Base-by-base conservation (phyloP, 768 basidiomycete species). In the Auricularia sp. region DNA sequence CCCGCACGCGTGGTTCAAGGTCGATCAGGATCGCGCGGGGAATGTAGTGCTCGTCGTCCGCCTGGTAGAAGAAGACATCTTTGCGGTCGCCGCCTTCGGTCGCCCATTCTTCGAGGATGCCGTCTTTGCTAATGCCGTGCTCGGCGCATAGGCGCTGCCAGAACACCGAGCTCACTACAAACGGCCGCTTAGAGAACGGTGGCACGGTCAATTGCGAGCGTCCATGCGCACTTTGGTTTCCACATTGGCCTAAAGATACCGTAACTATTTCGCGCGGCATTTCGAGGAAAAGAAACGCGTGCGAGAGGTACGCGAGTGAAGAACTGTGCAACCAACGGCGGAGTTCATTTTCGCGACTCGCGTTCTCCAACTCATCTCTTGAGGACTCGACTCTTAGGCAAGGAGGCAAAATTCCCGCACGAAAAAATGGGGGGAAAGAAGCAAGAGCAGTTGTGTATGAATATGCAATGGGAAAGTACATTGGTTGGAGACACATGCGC, bases 41-140 rank as follows among this genome's bases (percentile, higher is more conserved):
- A 66, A 99, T 95, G 75, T 98, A 99, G 71, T 97, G 95, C 74
- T 98, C 97, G 72, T 99, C 97, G 74, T 99, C 97, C n/a, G 97
- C 97, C 75, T 98, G 96, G 74, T 99, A 98, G 79, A 99, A 99
- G 78, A 99, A 99, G 34, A 97, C 96, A 77, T 99, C 97, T 73
- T 98, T 99, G 70, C 97, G 82, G 77, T 99, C 97, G 8, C 92
- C 92, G 21, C 91, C 92, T 70, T 95, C 94, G 1, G 89, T 91
- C 5, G 95, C 94, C 91, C 93, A 96, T 67, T 98, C 95, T 75
- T 98, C 95, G 59, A 98, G 85, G 65, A 93, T 92, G 35, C 97
- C 97, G 70, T 95, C 90, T 65, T 90, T 89, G 74, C 85, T 94
- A 79, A 99, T 98, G 18, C 97, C 97, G 75, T 99, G 97, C 77